Evolutionary conservation across 495 filamentous ascomycete genomes (phyloP), one percentile per base, ranked within the genome.

Genomic region (Acidomyces sp.): DNA sequence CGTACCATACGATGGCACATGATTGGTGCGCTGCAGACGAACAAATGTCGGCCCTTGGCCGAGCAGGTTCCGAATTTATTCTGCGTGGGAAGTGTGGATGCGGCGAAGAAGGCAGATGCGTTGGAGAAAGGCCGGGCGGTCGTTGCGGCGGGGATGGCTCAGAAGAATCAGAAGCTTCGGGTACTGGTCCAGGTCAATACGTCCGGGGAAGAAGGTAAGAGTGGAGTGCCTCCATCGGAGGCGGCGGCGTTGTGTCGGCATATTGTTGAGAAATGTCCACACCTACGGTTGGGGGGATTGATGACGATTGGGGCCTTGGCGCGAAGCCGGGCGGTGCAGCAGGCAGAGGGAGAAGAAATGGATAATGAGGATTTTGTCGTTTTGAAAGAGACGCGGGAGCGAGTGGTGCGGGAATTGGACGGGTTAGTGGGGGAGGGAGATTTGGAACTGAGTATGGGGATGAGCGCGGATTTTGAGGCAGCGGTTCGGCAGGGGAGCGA

Each of bases 251-350:
- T 97, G 24, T 83, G 78, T 54, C 62, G 63, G 19, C 71, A 78
- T 55, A 72, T 93, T 30, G 59, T 67, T 4, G 68, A 77, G 17
- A 57, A 70, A 25, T 93, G 87, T 62, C 77, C 78, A 2, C 68
- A 78, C 55, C 60, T 97, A 22, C 63, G 71, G 29, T 56, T 97
- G 15, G 67, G 80, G 39, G 90, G 90, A 0, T 55, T 97, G 4
- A 97, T 97, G 90, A 97, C 90, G 1, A 96, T 97, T 53, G 90
- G 90, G 0, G 85, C 85, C 13, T 90, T 97, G 54, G 87, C 84
- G 35, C 61, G 87, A 41, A 85, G 78, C 19, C 65, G 72, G 51
- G 34, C 16, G 24, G 81, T 68, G 2, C 76, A 74, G 7, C 77
- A 74, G 17, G 29, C 36, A 5, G 88, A 83, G 45, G 74, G 65